Evolutionary conservation across 75 land plant species (phyloP).

Genomic region (Cryptomeria japonica): DNA sequence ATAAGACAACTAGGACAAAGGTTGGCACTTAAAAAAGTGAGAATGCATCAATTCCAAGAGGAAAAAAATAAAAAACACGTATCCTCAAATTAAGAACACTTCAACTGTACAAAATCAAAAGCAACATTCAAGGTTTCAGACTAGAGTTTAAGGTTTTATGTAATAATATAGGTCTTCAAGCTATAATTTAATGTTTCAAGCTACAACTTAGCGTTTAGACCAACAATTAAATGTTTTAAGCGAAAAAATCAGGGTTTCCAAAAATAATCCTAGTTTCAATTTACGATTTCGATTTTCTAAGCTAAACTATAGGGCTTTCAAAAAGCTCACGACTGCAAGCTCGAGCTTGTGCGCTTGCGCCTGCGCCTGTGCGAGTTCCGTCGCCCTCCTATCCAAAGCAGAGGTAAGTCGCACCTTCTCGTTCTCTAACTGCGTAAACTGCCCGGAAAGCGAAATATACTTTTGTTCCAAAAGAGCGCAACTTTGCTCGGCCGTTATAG

Average conservation of each 20-base stretch:
- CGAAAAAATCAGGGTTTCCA: neutral
- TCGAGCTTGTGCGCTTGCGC: conserved; percentile 62
- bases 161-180: neutral
- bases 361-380: conserved; percentile 67
- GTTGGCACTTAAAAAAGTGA: no score
- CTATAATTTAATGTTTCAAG: neutral
- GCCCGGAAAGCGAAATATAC: conserved; percentile 55
- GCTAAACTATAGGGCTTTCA: neutral
- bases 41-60: no score
- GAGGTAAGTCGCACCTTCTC: conserved; percentile 51
- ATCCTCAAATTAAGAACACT: no score
- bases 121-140: no score
- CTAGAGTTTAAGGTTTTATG: no score
- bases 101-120: neutral
- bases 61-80: neutral
- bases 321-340: conserved; percentile 31
- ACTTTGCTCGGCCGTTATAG: conserved; percentile 90
- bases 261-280: neutral
- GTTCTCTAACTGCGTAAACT: conserved; percentile 51
- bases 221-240: neutral
- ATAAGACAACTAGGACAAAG: no score
- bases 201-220: neutral
- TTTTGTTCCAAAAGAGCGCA: conserved; percentile 89
- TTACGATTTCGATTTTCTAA: neutral
- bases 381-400: conserved; percentile 41